A percentile compares a stretch with the other conserved stretches of the same genome.
phyloP scores from a whole-genome alignment of 495 filamentous ascomycete genomes.

The Annulohypoxylon nitens region DNA sequence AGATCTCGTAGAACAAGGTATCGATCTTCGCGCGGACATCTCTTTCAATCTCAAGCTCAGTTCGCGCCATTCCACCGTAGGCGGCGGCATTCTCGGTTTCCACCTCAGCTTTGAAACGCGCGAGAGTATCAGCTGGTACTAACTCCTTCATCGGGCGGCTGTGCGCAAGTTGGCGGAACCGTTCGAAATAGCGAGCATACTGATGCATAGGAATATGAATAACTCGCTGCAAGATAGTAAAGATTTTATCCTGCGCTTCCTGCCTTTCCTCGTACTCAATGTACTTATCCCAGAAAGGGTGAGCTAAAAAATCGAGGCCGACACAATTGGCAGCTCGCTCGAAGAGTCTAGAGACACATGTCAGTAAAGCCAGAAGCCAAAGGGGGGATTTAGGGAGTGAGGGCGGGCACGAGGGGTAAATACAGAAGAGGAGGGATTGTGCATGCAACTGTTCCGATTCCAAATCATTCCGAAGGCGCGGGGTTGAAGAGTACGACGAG shows the following conservation, averaged over 20 bases:
- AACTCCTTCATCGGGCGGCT: constrained; percentile 80
- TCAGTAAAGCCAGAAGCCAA: constrained; percentile 65
- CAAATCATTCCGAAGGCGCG: constrained; percentile 62
- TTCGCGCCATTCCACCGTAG: constrained; percentile 58
- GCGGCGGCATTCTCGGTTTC: constrained; percentile 65
- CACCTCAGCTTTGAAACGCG: constrained; percentile 77
- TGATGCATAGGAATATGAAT: constrained; percentile 97
- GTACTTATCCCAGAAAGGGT: constrained; percentile 99
- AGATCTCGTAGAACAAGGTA: constrained; percentile 81
- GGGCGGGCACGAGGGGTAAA: constrained; percentile 65
- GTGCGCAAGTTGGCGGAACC: constrained; percentile 83
- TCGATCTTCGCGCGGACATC: constrained; percentile 85
- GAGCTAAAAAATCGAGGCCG: constrained; percentile 91
- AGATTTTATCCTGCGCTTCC: constrained; percentile 88
- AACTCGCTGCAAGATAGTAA: constrained; percentile 84
- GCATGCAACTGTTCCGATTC: constrained; percentile 64
- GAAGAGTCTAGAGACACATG: constrained; percentile 78
- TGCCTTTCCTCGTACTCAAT: constrained; percentile 94
- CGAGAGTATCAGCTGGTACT: constrained; percentile 73
- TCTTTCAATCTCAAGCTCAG: constrained; percentile 85
- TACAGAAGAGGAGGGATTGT: constrained; percentile 69
- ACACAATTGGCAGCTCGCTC: constrained; percentile 88
- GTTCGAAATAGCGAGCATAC: constrained; percentile 94
- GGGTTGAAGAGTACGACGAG: constrained; percentile 56
- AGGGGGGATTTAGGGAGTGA: constrained; percentile 52